These are phyloP conservation scores for Hypoxylon sp. DNA, from an alignment of 2,329 filamentous ascomycete species.

Conservation along the genomic window DNA sequence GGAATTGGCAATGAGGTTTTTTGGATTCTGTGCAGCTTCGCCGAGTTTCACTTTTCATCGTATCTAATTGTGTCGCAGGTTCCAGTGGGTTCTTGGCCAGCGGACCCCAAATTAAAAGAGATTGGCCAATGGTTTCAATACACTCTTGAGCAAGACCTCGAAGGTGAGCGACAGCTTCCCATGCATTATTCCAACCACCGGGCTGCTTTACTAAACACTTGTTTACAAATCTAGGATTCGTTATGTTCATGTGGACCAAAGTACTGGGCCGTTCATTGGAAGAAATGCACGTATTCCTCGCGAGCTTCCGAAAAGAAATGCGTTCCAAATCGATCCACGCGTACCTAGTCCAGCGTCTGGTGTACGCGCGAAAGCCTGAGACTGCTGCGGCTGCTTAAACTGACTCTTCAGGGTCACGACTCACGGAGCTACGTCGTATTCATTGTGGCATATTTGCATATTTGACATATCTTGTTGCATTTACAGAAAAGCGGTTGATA, in stretches of 20 bases:
- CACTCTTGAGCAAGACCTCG: slow-evolving; percentile 42
- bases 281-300: slow-evolving; percentile 46
- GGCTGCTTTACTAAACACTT: neutral
- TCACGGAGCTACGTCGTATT: slow-evolving; percentile 17
- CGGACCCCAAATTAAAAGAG: slow-evolving; percentile 53
- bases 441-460: slow-evolving; percentile 5
- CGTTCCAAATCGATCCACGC: slow-evolving; percentile 33
- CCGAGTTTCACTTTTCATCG: neutral
- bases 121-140: slow-evolving; percentile 54
- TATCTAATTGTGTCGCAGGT: slow-evolving; percentile 42
- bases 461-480: slow-evolving; percentile 16
- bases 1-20: neutral
- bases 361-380: slow-evolving; percentile 44
- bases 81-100: slow-evolving; percentile 59
- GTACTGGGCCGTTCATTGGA: slow-evolving; percentile 39
- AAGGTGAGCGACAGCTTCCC: slow-evolving; percentile 27
- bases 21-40: neutral
- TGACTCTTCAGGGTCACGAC: slow-evolving; percentile 6
- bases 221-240: slow-evolving; percentile 30
- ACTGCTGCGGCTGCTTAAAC: slow-evolving; percentile 16
- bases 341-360: slow-evolving; percentile 42
- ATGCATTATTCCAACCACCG: neutral
- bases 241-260: slow-evolving; percentile 46
- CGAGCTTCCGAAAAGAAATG: slow-evolving; percentile 40
- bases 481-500: slow-evolving; percentile 19